Conservation (phyloP, 1,284 basidiomycete species). For the Tilletia horrida region DNA sequence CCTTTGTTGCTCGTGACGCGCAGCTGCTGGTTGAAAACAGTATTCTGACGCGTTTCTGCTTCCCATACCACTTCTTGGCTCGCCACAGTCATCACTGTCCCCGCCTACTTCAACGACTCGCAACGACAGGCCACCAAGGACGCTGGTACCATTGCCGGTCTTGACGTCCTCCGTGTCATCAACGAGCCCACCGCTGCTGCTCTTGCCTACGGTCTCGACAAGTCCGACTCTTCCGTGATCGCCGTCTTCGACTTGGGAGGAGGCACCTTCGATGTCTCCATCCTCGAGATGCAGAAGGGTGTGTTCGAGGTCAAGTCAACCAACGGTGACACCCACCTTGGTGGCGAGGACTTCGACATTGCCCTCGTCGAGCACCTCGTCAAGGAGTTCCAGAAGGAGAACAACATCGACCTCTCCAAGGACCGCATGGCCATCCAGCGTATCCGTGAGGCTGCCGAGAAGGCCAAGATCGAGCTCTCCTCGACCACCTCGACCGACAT, state of each 20-base stretch:
- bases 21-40: neutral
- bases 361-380: conserved; percentile 82
- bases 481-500: conserved; percentile 86
- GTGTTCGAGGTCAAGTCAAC: conserved; percentile 99
- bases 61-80: conserved; percentile 47
- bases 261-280: conserved; percentile 95
- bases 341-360: conserved; percentile 97
- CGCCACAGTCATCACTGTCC: conserved; percentile 79
- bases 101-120: conserved; percentile 98
- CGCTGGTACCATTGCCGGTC: conserved; percentile 91
- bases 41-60: conserved; percentile 54
- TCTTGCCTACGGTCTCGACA: conserved; percentile 72
- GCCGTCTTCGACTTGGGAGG: conserved; percentile 95
- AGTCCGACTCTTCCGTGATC: conserved; percentile 59
- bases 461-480: conserved; percentile 97
- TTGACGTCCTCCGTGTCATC: conserved; percentile 95
- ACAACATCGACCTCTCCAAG: conserved; percentile 72
- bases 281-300: conserved; percentile 97
- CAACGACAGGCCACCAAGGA: conserved; percentile 98
- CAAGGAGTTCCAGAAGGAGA: conserved; percentile 90
- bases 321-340: conserved; percentile 97
- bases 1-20: neutral
- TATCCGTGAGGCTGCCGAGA: conserved; percentile 96
- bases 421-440: conserved; percentile 99
- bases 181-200: conserved; percentile 98